phyloP scores from a whole-genome alignment of 2,329 filamentous ascomycete genomes.

The Calonectria fujianensis region DNA sequence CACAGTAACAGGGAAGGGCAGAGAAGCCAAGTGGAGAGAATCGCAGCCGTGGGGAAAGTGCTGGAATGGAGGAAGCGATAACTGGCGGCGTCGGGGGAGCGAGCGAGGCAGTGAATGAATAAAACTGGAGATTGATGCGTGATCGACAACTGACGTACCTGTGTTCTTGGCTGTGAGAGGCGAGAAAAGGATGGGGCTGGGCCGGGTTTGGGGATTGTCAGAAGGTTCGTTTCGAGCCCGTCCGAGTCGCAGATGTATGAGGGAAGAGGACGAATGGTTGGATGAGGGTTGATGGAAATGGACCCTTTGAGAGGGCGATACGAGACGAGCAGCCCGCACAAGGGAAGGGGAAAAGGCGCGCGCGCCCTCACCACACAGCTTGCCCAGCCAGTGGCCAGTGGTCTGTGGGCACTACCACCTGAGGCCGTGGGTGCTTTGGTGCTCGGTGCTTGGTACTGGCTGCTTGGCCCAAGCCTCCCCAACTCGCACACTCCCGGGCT shows the following conservation, averaged over 20 bases:
- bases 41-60: conserved; percentile 18
- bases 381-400: neutral
- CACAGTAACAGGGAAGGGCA: conserved; percentile 32
- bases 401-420: conserved; percentile 20
- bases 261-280: conserved; percentile 36
- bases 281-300: conserved; percentile 28
- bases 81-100: conserved; percentile 16
- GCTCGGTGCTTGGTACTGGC: neutral
- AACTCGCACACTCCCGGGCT: neutral
- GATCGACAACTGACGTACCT: conserved; percentile 27
- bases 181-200: conserved; percentile 26
- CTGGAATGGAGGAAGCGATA: conserved; percentile 38
- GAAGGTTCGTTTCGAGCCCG: conserved; percentile 36
- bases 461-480: conserved; percentile 17
- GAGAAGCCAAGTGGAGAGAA: conserved; percentile 23
- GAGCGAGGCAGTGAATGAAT: conserved; percentile 32
- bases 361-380: conserved; percentile 21
- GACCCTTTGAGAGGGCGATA: conserved; percentile 13
- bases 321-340: conserved; percentile 21
- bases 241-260: conserved; percentile 31
- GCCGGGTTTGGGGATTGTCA: conserved; percentile 35
- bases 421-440: conserved; percentile 13
- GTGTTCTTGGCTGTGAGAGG: conserved; percentile 27
- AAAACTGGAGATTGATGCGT: conserved; percentile 26
- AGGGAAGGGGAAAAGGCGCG: conserved; percentile 29